Conservation (phyloP, 2,329 filamentous ascomycete genomes). For the Dactylonectria estremocensis region DNA sequence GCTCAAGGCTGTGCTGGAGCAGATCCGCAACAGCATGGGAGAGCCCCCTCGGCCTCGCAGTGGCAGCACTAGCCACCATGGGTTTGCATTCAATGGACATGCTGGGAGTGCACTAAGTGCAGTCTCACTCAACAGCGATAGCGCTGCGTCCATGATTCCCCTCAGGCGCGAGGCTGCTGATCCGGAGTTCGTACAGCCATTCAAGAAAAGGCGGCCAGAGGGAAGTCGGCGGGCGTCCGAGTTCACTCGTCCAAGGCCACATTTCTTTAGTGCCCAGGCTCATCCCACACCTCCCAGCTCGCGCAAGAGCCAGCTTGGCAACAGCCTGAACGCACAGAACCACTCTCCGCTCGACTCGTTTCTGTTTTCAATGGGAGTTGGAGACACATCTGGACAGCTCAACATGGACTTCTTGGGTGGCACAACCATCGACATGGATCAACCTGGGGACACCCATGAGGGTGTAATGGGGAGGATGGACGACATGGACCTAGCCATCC, state of each 20-base stretch:
- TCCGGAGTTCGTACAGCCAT: conserved; percentile 40
- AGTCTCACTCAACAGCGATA: conserved; percentile 36
- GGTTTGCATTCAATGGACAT: conserved; percentile 15
- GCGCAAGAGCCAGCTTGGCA: conserved; percentile 37
- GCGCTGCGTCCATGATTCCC: conserved; percentile 46
- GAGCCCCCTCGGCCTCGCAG: conserved; percentile 41
- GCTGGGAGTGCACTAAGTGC: conserved; percentile 24
- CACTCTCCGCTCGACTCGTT: conserved; percentile 45
- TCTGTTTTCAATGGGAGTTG: conserved; percentile 47
- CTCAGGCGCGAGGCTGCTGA: conserved; percentile 51
- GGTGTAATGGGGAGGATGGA: conserved; percentile 35
- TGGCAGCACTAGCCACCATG: conserved; percentile 35
- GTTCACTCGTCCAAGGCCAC: conserved; percentile 49
- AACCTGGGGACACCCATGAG: conserved; percentile 31
- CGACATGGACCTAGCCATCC: conserved; percentile 46
- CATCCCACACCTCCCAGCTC: conserved; percentile 40
- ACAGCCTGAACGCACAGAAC: conserved; percentile 25
- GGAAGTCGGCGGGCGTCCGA: conserved; percentile 51
- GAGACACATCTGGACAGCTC: conserved; percentile 42
- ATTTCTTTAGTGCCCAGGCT: conserved; percentile 42
- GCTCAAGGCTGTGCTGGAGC: conserved; percentile 66
- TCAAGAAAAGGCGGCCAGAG: conserved; percentile 51
- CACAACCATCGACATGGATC: conserved; percentile 49
- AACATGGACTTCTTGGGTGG: conserved; percentile 50
- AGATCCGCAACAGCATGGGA: conserved; percentile 57